Percentiles rank a stretch among this genome's conserved stretches.
phyloP scores from a whole-genome alignment of 257 asterid species.

The Solanum corneliomulleri region DNA sequence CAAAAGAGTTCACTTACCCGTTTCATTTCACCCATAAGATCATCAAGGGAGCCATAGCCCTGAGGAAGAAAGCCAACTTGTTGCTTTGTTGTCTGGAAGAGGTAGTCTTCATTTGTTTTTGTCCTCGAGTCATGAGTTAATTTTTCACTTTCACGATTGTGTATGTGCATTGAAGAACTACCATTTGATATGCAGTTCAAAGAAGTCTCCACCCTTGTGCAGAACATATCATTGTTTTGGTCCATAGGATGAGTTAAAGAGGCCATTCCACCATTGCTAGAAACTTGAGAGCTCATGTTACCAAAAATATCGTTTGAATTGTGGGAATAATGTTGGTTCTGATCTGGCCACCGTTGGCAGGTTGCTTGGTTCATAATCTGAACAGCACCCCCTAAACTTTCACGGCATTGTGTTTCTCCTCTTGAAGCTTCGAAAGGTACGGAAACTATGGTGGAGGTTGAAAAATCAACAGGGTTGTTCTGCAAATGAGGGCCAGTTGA shows the following conservation, averaged over 20 bases:
- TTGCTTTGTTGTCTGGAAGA: conserved; percentile 39
- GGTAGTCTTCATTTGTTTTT: conserved; percentile 34
- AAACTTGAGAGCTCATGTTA: conserved; percentile 25
- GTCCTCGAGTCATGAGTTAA: conserved; percentile 14
- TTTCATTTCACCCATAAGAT: conserved; percentile 50
- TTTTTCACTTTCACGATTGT: conserved; percentile 23
- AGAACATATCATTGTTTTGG: conserved; percentile 19
- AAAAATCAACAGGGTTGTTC: conserved; percentile 24
- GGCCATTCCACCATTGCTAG: conserved; percentile 20
- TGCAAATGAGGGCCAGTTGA: conserved; percentile 25
- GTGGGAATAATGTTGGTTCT: conserved; percentile 21
- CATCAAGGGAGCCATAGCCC: conserved; percentile 55
- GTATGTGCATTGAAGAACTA: conserved; percentile 32
- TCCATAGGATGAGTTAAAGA: conserved; percentile 28
- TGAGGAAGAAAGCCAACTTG: conserved; percentile 39
- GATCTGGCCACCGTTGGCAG: conserved; percentile 33
- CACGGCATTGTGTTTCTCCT: conserved; percentile 27
- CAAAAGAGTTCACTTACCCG: conserved; percentile 26
- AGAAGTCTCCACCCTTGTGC: conserved; percentile 34
- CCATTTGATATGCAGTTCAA: conserved; percentile 29
- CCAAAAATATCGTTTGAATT: conserved; percentile 17
- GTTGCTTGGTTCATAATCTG: conserved; percentile 27
- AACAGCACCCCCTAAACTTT: conserved; percentile 23
- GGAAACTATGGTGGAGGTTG: conserved; percentile 25
- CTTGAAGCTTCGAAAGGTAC: conserved; percentile 36